Evolutionary conservation across 2,329 filamentous ascomycete genomes (phyloP).

Genomic region (Epichloe sp.): DNA sequence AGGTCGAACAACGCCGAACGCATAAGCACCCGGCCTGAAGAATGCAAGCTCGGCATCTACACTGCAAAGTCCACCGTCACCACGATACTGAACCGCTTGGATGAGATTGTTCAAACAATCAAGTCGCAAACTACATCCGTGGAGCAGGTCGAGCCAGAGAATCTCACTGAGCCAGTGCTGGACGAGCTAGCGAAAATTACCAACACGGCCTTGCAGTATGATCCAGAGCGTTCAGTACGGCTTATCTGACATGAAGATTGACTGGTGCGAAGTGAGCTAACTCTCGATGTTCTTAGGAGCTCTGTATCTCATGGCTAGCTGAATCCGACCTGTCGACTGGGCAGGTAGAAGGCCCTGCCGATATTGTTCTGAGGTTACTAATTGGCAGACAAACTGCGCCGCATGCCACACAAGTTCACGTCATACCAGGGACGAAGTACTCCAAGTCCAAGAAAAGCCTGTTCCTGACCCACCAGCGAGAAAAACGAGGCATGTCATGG

Average conservation of each 20-base stretch:
- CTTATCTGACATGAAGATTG: not conserved
- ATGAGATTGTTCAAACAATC: slow-evolving; percentile 17
- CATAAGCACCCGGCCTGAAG: slow-evolving; percentile 11
- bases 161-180: slow-evolving; percentile 12
- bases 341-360: slow-evolving; percentile 25
- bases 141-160: slow-evolving; percentile 7
- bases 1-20: slow-evolving; percentile 17
- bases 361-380: slow-evolving; percentile 34
- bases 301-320: slow-evolving; percentile 31
- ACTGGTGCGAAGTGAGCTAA: not conserved
- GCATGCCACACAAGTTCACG: slow-evolving; percentile 8
- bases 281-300: slow-evolving; percentile 10
- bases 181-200: slow-evolving; percentile 21
- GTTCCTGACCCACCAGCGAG: slow-evolving; percentile 16
- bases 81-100: slow-evolving; percentile 23
- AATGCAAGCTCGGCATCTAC: slow-evolving; percentile 17
- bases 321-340: slow-evolving; percentile 7
- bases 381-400: slow-evolving; percentile 12
- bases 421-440: slow-evolving; percentile 7
- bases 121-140: slow-evolving; percentile 15
- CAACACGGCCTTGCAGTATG: slow-evolving; percentile 16
- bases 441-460: slow-evolving; percentile 2
- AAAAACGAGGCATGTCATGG: slow-evolving; percentile 21
- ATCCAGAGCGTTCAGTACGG: slow-evolving; percentile 12
- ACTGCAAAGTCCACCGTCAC: slow-evolving; percentile 17